Base-by-base conservation (phyloP, 805 yeast genomes). In the Wickerhamomyces alni region DNA sequence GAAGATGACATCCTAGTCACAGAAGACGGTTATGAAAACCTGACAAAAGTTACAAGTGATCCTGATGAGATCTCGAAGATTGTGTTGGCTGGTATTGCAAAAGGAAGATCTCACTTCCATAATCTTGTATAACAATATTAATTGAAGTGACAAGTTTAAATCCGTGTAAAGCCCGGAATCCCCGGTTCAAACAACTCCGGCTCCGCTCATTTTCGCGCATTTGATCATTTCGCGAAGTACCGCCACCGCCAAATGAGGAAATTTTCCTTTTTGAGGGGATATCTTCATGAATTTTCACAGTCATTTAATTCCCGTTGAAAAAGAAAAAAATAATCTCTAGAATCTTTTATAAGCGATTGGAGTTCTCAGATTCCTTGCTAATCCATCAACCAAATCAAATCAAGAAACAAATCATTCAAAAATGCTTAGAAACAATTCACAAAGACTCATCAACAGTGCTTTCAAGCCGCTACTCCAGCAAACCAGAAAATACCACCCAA, bases 1-100 rank as follows among this genome's bases (percentile, higher is more conserved):
- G 99, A 91, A 62, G 99, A 91, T 58, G 97, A 91, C 56, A 73
- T 93, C 31, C 65, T 87, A 33, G 82, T 91, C 24, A 86, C 95
- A 2, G 70, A 70, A 35, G 66, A 64, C 39, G 98, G 98, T 0
- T 77, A 63, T 54, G 95, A 88, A 55, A 84, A 86, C 51, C 66
- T 91, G 39, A 91, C 96, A 2, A 72, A 74, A 21, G 78, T 91
- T 39, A 87, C 97, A 1, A 81, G 83, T 42, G 95, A 93, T 57
- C 88, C 97, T 1, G 74, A 70, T 4, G 95, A 88, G 60, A 82
- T 91, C 39, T 73, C 85, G 31, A 68, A 69, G 48, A 87, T 93
- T 47, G 94, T 91, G 19, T 71, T 75, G 46, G 70, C 68, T 4
- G 95, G 96, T 5, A 50, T 81, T 16, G 62, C 70, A 4, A 83